Evolutionary conservation across 495 filamentous ascomycete species (phyloP).

Genomic region (Hyphodiscus hymeniophilus): DNA sequence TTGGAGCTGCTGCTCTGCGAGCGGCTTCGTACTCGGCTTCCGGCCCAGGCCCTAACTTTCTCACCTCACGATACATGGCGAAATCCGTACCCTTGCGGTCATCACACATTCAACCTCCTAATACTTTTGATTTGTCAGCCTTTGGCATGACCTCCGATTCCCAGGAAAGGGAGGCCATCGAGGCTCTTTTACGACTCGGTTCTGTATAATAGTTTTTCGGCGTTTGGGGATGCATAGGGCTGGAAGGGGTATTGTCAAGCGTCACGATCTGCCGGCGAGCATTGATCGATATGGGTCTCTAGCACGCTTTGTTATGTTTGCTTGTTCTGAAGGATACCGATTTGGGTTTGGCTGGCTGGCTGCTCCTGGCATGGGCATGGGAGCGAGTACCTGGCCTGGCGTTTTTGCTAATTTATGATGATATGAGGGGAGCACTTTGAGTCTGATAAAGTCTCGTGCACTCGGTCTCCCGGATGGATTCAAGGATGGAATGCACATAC

Average conservation of each 20-base stretch:
- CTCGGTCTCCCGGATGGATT: slow-evolving; percentile 14
- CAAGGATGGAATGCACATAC: slow-evolving; percentile 8
- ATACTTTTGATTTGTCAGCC: slow-evolving; percentile 39
- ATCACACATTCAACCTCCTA: slow-evolving; percentile 35
- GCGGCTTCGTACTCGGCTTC: slow-evolving; percentile 51
- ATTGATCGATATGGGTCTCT: slow-evolving; percentile 21
- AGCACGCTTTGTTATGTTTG: slow-evolving; percentile 22
- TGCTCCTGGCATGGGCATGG: slow-evolving; percentile 6
- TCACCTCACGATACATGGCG: slow-evolving; percentile 32
- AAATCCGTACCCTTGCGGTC: slow-evolving; percentile 25
- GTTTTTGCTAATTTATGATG: slow-evolving; percentile 7
- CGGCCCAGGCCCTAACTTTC: slow-evolving; percentile 27
- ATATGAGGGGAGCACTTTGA: slow-evolving; percentile 17
- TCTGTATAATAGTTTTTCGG: slow-evolving; percentile 59
- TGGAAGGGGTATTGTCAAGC: slow-evolving; percentile 11
- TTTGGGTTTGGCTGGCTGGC: background rate
- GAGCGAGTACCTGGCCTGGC: background rate
- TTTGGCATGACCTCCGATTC: slow-evolving; percentile 46
- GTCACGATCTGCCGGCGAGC: slow-evolving; percentile 26
- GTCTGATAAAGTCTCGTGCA: slow-evolving; percentile 24
- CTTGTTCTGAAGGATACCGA: slow-evolving; percentile 7
- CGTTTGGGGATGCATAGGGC: slow-evolving; percentile 18
- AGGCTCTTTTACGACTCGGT: slow-evolving; percentile 75
- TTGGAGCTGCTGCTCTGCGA: slow-evolving; percentile 78
- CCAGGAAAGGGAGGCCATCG: slow-evolving; percentile 77